phyloP scores from a whole-genome alignment of 371 early-diverging fungal species.

The Syncephalis plumigaleata region DNA sequence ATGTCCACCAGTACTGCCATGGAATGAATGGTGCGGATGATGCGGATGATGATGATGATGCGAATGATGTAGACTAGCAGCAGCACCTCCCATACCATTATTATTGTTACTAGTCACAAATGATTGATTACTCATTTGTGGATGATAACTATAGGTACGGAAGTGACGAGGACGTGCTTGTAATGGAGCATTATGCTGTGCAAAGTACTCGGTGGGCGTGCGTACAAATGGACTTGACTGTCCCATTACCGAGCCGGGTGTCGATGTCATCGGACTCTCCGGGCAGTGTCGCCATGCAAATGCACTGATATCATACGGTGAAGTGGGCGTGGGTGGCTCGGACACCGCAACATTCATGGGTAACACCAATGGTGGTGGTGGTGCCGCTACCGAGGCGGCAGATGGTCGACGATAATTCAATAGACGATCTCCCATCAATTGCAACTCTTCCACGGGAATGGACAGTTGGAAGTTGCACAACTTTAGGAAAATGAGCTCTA shows the following conservation, averaged over 20 bases:
- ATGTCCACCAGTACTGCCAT: too few species aligned
- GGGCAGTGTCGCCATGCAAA: not conserved
- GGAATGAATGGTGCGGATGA: too few species aligned
- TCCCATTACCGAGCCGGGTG: not conserved
- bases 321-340: conserved; percentile 8
- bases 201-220: not conserved
- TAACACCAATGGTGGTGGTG: conserved; percentile 6
- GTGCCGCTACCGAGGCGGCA: not conserved
- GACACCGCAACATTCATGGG: conserved; percentile 10
- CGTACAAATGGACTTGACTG: not conserved
- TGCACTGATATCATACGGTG: not conserved
- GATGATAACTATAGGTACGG: too few species aligned
- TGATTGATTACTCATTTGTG: too few species aligned
- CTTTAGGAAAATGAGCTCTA: conserved; percentile 69
- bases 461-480: conserved; percentile 60
- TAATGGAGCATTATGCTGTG: too few species aligned
- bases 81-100: too few species aligned
- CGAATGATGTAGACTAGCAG: too few species aligned
- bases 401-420: conserved; percentile 22
- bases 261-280: conserved; percentile 1
- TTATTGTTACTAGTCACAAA: too few species aligned
- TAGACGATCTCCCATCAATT: conserved; percentile 56
- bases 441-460: conserved; percentile 51
- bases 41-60: too few species aligned
- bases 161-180: too few species aligned